These are phyloP conservation scores for Cercophora samala DNA, from an alignment of 495 filamentous ascomycete species.

Conservation along the genomic window DNA sequence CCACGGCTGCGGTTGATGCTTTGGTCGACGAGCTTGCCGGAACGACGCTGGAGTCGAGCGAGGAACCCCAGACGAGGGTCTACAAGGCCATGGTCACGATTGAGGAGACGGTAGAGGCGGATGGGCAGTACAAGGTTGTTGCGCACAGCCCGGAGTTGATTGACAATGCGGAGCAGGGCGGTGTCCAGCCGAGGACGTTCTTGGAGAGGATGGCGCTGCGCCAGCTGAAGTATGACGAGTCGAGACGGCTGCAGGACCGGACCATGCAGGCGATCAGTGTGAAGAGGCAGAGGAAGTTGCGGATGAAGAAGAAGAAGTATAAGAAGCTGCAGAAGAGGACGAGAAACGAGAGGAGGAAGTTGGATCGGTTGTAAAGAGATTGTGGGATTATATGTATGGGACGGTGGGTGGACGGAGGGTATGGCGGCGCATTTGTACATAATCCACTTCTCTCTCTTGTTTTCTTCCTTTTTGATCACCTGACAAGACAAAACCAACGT, in stretches of 20 bases:
- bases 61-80: constrained; percentile 50
- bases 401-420: not conserved
- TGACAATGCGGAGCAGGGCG: constrained; percentile 30
- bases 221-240: constrained; percentile 49
- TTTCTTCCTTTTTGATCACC: not conserved
- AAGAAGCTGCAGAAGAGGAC: constrained; percentile 97
- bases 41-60: constrained; percentile 9
- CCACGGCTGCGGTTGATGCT: constrained; percentile 29
- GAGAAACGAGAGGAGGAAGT: constrained; percentile 79
- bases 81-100: constrained; percentile 82
- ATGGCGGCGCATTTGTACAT: not conserved
- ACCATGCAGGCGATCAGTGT: constrained; percentile 73
- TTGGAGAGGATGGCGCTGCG: constrained; percentile 50
- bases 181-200: constrained; percentile 40
- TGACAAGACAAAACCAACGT: not conserved
- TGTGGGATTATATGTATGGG: not conserved
- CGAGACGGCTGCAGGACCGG: constrained; percentile 36
- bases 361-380: constrained; percentile 57
- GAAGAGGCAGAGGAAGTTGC: constrained; percentile 78
- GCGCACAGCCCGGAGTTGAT: constrained; percentile 51
- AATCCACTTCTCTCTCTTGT: not conserved
- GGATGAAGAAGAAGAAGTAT: constrained; percentile 99
- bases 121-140: constrained; percentile 60
- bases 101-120: constrained; percentile 66
- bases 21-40: constrained; percentile 36